These are phyloP conservation scores for Lactifluus piperatus DNA, from an alignment of 768 basidiomycete genomes.

Conservation along the genomic window DNA sequence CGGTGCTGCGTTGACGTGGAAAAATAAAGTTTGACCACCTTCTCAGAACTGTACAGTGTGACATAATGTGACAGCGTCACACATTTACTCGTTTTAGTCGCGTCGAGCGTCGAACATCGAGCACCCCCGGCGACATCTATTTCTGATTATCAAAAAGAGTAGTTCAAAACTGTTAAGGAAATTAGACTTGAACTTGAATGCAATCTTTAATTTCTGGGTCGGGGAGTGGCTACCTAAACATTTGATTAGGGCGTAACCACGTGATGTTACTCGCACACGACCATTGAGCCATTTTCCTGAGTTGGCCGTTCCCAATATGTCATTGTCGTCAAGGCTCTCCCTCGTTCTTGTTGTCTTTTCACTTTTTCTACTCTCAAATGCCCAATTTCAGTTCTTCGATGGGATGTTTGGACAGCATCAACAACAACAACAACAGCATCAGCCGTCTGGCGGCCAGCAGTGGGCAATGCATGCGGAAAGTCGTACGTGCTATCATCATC, in stretches of 20 bases:
- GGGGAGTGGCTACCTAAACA: too few species aligned
- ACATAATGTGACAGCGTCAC: neutral
- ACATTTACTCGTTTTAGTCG: conserved; percentile 29
- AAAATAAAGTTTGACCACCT: conserved; percentile 11
- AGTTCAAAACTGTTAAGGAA: too few species aligned
- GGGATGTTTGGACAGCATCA: conserved; percentile 20
- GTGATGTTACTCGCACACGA: too few species aligned
- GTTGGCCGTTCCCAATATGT: neutral
- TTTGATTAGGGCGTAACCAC: too few species aligned
- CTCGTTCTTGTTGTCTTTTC: conserved; percentile 4
- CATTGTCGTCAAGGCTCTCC: neutral
- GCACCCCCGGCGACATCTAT: too few species aligned
- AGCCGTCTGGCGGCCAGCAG: conserved; percentile 16
- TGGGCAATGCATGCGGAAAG: conserved; percentile 19
- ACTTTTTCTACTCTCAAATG: conserved; percentile 1
- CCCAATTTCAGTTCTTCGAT: conserved; percentile 21
- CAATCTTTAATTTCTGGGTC: too few species aligned
- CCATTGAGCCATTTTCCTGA: too few species aligned
- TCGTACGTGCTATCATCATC: conserved; percentile 1
- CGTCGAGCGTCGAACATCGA: too few species aligned
- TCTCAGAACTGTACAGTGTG: conserved; percentile 16
- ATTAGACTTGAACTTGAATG: too few species aligned
- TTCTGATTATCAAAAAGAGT: too few species aligned
- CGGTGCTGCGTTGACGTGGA: neutral
- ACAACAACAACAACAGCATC: conserved; percentile 19